A percentile compares a stretch with the other conserved stretches of the same genome.
Evolutionary conservation across 1,284 basidiomycete genomes (phyloP).

Genomic region (Thecaphora thlaspeos): DNA sequence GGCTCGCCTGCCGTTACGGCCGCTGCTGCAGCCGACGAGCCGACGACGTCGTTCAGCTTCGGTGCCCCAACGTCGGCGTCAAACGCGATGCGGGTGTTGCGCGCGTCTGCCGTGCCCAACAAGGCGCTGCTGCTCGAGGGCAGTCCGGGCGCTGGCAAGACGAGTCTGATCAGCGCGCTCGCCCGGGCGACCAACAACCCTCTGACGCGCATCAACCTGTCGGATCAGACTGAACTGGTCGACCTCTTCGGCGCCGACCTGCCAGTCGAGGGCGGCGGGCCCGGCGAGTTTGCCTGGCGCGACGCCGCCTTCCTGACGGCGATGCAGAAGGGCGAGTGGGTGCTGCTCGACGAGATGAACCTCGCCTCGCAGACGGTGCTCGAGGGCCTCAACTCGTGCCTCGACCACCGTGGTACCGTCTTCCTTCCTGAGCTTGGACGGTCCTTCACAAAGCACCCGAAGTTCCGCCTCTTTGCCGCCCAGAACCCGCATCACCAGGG

Average conservation of each 20-base stretch:
- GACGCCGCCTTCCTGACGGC: conserved; percentile 94
- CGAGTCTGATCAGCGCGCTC: conserved; percentile 84
- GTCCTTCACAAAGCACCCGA: conserved; percentile 81
- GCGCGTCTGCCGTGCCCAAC: conserved; percentile 76
- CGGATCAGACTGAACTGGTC: conserved; percentile 95
- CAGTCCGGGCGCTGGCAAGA: conserved; percentile 99
- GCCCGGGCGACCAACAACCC: conserved; percentile 76
- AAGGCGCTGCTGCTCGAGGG: conserved; percentile 96
- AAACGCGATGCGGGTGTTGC: conserved; percentile 84
- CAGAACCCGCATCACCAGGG: conserved; percentile 97
- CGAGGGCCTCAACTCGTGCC: conserved; percentile 92
- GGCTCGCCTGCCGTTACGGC: conserved; percentile 59
- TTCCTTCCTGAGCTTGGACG: conserved; percentile 93
- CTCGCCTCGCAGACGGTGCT: conserved; percentile 86
- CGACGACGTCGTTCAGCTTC: conserved; percentile 68
- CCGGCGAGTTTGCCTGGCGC: conserved; percentile 95
- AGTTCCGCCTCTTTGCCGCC: conserved; percentile 94
- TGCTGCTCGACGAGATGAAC: conserved; percentile 98
- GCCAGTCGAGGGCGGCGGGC: conserved; percentile 84
- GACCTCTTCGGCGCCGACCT: conserved; percentile 97
- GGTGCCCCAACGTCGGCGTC: conserved; percentile 82
- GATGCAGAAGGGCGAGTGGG: conserved; percentile 75
- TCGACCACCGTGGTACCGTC: conserved; percentile 93
- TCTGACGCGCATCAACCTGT: conserved; percentile 94
- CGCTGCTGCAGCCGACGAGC: conserved; percentile 6